Evolutionary conservation across 169 alveolate species (phyloP), one percentile per base, ranked within the genome.

Genomic region (Ophryocystis elektroscirrha): DNA sequence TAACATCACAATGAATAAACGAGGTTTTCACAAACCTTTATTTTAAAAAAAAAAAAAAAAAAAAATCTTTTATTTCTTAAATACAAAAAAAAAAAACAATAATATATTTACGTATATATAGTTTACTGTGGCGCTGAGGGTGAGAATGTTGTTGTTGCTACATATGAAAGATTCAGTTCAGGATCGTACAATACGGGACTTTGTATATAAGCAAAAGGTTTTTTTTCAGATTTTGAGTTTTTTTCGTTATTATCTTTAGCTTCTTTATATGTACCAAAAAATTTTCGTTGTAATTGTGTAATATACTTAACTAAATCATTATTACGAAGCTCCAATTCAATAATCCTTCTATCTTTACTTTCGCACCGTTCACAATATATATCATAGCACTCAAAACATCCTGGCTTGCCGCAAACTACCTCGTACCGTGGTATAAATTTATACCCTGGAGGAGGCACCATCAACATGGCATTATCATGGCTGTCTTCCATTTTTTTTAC

Each of bases 291-390:
- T n/a, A n/a, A n/a, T n/a, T n/a, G 58, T 6, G 75, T 61, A 44
- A 66, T 61, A 56, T 66, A 64, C 46, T 66, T 66, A 32, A 60
- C 75, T 44, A 66, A 53, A 25, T 66, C 75, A 26, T 61, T 66
- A 51, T 66, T 66, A 5, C 75, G 51, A 69, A 66, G 60, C 19
- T 66, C 75, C n/a, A 66, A 55, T 41, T 66, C 75, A 19, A 66
- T 56, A 39, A 66, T 66, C 22, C 75, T 56, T 0, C 75, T 51
- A 43, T 66, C 75, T 56, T 66, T 66, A 24, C 67, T 55, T 52
- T 66, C 75, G 39, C 75, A n/a, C n/a, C n/a, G n/a, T n/a, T n/a
- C n/a, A n/a, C n/a, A n/a, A n/a, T n/a, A n/a, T n/a, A n/a, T n/a
- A n/a, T n/a, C n/a, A n/a, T n/a, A n/a, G n/a, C n/a, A n/a, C n/a